Percentiles rank a stretch among this genome's conserved stretches.
These are phyloP conservation scores for Aspergillus sclerotioniger DNA, from an alignment of 495 filamentous ascomycete species.

Conservation along the genomic window DNA sequence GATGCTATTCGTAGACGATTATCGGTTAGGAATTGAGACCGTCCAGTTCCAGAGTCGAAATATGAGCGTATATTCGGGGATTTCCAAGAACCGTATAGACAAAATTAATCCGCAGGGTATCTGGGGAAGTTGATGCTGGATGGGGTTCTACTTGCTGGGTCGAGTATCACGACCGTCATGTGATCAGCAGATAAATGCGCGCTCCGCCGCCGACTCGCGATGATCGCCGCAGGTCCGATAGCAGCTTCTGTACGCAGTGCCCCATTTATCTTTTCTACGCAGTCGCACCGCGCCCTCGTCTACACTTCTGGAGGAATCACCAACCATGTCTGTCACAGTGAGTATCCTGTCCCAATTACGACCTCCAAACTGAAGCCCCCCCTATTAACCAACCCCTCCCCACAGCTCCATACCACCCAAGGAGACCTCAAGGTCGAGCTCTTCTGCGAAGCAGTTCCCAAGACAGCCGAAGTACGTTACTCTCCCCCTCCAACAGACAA, in stretches of 20 bases:
- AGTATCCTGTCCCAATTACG: conserved; percentile 4
- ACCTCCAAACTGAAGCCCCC: not conserved
- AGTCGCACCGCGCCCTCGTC: not conserved
- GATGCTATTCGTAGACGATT: not conserved
- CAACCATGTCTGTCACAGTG: conserved; percentile 33
- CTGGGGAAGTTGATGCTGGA: not conserved
- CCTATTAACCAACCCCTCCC: conserved; percentile 28
- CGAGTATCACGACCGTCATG: conserved; percentile 11
- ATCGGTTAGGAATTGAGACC: not conserved
- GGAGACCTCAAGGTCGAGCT: conserved; percentile 95
- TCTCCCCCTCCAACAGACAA: not conserved
- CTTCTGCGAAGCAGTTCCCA: conserved; percentile 91
- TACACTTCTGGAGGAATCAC: not conserved
- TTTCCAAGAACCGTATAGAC: not conserved
- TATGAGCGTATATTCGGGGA: not conserved
- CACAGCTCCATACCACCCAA: conserved; percentile 81
- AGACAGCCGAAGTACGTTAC: conserved; percentile 69
- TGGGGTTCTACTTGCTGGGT: not conserved
- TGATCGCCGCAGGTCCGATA: not conserved
- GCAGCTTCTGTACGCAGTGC: not conserved
- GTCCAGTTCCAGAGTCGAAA: not conserved
- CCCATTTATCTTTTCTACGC: not conserved
- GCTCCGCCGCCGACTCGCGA: not conserved
- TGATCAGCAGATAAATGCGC: conserved; percentile 11
- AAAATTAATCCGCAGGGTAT: not conserved